Conservation (phyloP, 202 grass and related monocot genomes). For the Brachypodium distachyon region DNA sequence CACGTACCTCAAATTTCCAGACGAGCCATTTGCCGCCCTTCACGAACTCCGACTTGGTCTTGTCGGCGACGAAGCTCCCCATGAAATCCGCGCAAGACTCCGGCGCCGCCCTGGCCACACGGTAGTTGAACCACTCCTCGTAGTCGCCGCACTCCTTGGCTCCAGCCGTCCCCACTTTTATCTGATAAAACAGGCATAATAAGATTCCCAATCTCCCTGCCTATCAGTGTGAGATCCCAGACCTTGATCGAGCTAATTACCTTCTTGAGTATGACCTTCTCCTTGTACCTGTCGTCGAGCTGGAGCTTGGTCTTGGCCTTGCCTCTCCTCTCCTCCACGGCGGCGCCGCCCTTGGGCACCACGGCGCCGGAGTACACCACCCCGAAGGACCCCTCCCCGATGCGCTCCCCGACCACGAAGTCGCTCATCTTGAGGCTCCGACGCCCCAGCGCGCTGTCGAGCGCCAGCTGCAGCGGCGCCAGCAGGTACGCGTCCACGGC, state of each 20-base stretch:
- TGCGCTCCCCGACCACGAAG: slow-evolving; percentile 77
- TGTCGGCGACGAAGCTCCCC: slow-evolving; percentile 80
- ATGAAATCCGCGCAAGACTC: slow-evolving; percentile 85
- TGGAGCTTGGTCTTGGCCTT: slow-evolving; percentile 42
- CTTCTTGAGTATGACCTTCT: slow-evolving; percentile 96
- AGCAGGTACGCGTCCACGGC: slow-evolving; percentile 78
- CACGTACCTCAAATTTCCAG: slow-evolving; percentile 88
- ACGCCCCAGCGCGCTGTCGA: slow-evolving; percentile 62
- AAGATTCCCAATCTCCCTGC: not conserved
- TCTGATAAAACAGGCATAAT: slow-evolving; percentile 14
- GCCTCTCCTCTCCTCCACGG: slow-evolving; percentile 16
- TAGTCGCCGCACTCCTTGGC: slow-evolving; percentile 92
- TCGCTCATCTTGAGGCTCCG: slow-evolving; percentile 82
- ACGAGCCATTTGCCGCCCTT: slow-evolving; percentile 98
- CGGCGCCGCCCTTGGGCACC: slow-evolving; percentile 39
- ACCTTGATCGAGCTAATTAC: not conserved
- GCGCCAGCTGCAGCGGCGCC: slow-evolving; percentile 70
- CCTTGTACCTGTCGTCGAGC: slow-evolving; percentile 70
- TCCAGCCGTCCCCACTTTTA: slow-evolving; percentile 63
- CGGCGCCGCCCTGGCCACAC: slow-evolving; percentile 69
- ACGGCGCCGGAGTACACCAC: slow-evolving; percentile 75
- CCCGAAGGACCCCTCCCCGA: slow-evolving; percentile 87
- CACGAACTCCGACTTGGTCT: slow-evolving; percentile 77
- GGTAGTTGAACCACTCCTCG: slow-evolving; percentile 99
- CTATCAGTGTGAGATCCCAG: not conserved